phyloP scores from a whole-genome alignment of 139 green algal species.

The Gonium pectorale region DNA sequence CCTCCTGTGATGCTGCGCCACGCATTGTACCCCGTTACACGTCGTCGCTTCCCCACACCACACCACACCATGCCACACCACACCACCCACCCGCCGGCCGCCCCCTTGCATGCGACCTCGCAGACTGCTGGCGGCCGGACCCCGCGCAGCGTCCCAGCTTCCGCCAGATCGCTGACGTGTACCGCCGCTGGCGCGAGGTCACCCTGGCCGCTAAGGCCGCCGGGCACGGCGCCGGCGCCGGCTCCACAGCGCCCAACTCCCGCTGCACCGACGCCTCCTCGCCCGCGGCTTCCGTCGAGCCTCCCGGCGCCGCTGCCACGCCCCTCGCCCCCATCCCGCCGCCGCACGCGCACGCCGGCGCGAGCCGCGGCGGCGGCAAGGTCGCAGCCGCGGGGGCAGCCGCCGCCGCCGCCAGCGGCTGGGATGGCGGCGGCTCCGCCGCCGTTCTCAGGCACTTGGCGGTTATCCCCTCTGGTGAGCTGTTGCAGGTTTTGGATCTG shows the following conservation, averaged over 20 bases:
- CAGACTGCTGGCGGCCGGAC: slow-evolving; percentile 58
- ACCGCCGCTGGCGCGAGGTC: slow-evolving; percentile 33
- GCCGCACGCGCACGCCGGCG: too few relatives aligned
- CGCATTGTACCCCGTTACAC: too few relatives aligned
- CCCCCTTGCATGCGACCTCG: too few relatives aligned
- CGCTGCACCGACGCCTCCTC: not conserved
- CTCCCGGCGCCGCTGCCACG: not conserved
- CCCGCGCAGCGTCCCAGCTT: slow-evolving; percentile 58
- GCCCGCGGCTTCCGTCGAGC: not conserved
- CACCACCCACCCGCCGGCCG: too few relatives aligned
- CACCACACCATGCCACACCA: too few relatives aligned
- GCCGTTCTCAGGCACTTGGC: not conserved
- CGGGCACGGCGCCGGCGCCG: not conserved
- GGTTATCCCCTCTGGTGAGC: slow-evolving; percentile 14
- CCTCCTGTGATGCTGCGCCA: too few relatives aligned
- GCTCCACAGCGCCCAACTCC: too few relatives aligned
- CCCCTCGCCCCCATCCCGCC: too few relatives aligned
- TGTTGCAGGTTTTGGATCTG: not conserved
- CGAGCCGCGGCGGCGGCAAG: too few relatives aligned
- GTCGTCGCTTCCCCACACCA: too few relatives aligned
- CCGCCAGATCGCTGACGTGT: slow-evolving; percentile 29
- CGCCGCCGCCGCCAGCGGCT: not conserved
- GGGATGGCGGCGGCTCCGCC: not conserved
- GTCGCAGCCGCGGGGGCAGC: not conserved
- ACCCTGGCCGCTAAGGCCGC: slow-evolving; percentile 23